A percentile compares a stretch with the other conserved stretches of the same genome.
These are phyloP conservation scores for Trichophyton verrucosum DNA, from an alignment of 2,329 filamentous ascomycete genomes.

Conservation along the genomic window DNA sequence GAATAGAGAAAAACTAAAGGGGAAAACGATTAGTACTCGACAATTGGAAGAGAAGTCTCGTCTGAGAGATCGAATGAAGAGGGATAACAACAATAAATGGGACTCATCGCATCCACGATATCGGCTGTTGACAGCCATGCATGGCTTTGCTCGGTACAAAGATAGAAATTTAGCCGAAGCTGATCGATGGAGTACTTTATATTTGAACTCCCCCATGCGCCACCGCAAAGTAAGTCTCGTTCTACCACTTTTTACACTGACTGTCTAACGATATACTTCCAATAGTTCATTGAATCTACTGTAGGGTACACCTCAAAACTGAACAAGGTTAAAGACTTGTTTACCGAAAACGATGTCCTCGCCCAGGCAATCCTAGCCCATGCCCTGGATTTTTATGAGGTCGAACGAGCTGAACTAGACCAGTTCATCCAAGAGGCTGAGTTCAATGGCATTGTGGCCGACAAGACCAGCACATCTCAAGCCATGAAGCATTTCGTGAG, in stretches of 20 bases:
- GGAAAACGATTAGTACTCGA: background rate
- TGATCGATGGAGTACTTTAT: constrained; percentile 8
- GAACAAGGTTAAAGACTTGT: constrained; percentile 30
- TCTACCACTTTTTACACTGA: background rate
- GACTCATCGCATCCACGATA: constrained; percentile 18
- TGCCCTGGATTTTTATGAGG: constrained; percentile 37
- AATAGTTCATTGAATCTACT: constrained; percentile 43
- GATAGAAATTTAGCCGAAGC: constrained; percentile 15
- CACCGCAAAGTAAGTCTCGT: constrained; percentile 6
- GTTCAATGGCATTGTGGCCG: constrained; percentile 27
- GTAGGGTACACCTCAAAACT: constrained; percentile 47
- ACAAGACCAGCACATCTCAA: constrained; percentile 41
- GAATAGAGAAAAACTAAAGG: background rate
- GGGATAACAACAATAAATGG: constrained; percentile 11
- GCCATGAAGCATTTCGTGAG: constrained; percentile 46
- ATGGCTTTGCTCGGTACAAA: constrained; percentile 19
- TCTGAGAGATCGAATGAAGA: constrained; percentile 14
- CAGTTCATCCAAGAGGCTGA: constrained; percentile 30
- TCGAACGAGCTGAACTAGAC: constrained; percentile 35
- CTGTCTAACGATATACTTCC: background rate
- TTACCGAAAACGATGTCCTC: constrained; percentile 36
- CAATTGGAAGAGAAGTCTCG: constrained; percentile 10
- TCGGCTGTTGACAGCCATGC: constrained; percentile 18
- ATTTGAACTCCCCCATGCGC: constrained; percentile 4
- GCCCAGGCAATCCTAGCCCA: constrained; percentile 36